Base-by-base conservation (phyloP, 1,139 yeast genomes). In the Pichia sp. region DNA sequence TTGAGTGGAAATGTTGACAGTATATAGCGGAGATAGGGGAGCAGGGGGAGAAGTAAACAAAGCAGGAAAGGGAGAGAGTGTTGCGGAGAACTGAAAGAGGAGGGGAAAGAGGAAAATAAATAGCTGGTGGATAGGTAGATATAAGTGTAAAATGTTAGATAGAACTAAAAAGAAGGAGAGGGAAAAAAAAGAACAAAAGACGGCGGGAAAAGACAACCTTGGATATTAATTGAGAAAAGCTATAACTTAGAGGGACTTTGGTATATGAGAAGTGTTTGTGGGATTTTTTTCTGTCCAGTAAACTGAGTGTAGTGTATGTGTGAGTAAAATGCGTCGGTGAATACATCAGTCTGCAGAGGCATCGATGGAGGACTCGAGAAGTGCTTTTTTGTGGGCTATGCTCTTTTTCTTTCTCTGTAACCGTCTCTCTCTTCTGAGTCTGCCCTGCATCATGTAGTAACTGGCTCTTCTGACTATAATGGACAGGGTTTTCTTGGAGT, bases 371-470 rank as follows among this genome's bases (percentile, higher is more conserved):
- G 38, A 34, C 38, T 34, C 38, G 38, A 34, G 11, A 13, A 34
- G 38, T 3, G 38, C 38, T 10, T 34, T 34, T 34, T 34, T 34
- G n/a, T 34, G 38, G 8, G 38, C 11, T 10, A 34, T 34, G 38
- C 34, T 26, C 42, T 47, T 50, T 30, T 40, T 47, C 41, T 52
- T 56, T n/a, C 57, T 52, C 48, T 54, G 49, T 16, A 75, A 75
- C 57, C 90, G 73, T 61, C 93, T 76, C 57, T 84, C 84, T 57
- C 86, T 77, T 62, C 96, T 76, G 52, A 88, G 71, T 59, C 90
- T 74, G 30, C 90, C 85, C 67, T 89, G 96, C 93, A 87, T 87
- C 72, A 82, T 72, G 56, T 86, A 81, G 67, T 89, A 89, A 23
- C 89, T 81, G 2, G 95, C 95, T 54, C 95, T 76, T 62, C 92